These are phyloP conservation scores for Ascochyta koolunga DNA, from an alignment of 2,329 filamentous ascomycete species.

Conservation along the genomic window DNA sequence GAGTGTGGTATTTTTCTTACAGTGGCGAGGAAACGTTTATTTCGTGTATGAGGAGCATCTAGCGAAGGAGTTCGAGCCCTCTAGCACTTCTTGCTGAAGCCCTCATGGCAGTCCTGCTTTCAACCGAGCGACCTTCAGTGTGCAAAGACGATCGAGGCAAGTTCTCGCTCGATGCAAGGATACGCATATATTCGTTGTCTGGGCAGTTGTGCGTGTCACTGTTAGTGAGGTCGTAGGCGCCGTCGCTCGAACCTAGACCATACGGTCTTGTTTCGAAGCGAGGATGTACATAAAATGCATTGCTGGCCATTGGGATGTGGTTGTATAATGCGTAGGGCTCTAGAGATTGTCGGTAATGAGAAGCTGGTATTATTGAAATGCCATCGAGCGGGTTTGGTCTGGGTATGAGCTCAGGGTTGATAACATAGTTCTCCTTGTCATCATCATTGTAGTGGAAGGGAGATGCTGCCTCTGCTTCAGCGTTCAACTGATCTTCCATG, in stretches of 20 bases:
- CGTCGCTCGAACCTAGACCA: conserved; percentile 22
- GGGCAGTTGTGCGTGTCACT: neutral
- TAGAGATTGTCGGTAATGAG: conserved; percentile 14
- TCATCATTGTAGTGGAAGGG: conserved; percentile 28
- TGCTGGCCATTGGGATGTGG: conserved; percentile 8
- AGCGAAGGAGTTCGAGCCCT: neutral
- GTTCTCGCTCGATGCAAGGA: conserved; percentile 13
- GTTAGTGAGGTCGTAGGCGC: neutral
- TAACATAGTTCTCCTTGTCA: conserved; percentile 28
- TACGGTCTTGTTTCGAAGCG: conserved; percentile 14
- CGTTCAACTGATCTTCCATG: conserved; percentile 25
- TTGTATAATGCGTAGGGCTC: neutral
- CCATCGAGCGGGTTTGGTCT: conserved; percentile 4
- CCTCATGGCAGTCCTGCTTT: neutral
- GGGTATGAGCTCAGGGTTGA: conserved; percentile 6
- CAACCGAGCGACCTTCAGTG: neutral
- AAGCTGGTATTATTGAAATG: conserved; percentile 23
- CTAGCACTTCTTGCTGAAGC: neutral
- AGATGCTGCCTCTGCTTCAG: conserved; percentile 24
- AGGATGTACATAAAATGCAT: conserved; percentile 13
- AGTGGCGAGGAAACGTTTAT: too few species aligned
- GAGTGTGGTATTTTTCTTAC: too few species aligned
- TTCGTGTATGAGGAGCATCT: neutral
- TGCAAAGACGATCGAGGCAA: conserved; percentile 2
- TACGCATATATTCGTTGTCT: conserved; percentile 7